These are phyloP conservation scores for Pleurotus pulmonarius DNA, from an alignment of 768 basidiomycete genomes.

Conservation along the genomic window DNA sequence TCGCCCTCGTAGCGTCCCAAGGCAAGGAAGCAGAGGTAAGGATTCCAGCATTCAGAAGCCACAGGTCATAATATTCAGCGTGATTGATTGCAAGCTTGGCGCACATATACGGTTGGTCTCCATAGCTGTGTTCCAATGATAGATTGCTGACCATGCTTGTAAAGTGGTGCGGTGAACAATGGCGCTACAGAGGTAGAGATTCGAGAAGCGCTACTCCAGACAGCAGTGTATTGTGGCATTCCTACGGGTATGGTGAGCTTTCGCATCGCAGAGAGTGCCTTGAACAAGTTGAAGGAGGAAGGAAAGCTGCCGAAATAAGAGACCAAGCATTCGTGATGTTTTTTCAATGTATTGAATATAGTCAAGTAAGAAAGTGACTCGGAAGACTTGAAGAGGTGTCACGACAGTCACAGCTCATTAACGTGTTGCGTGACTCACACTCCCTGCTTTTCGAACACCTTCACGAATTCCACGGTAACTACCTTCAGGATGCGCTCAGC, in stretches of 20 bases:
- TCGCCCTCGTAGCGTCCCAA: constrained; percentile 38
- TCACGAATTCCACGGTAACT: not conserved
- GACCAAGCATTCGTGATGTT: too few relatives aligned
- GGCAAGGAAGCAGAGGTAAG: constrained; percentile 40
- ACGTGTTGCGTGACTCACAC: too few relatives aligned
- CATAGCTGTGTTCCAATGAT: not conserved
- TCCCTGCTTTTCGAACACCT: not conserved
- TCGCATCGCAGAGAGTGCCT: constrained; percentile 33
- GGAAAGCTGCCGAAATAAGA: constrained; percentile 20
- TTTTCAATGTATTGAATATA: too few relatives aligned
- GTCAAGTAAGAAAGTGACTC: too few relatives aligned
- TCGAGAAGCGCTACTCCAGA: constrained; percentile 38
- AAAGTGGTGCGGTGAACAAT: constrained; percentile 40
- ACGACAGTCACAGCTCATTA: too few relatives aligned
- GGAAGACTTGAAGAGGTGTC: too few relatives aligned
- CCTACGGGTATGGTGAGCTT: constrained; percentile 41
- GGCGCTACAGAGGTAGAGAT: constrained; percentile 41
- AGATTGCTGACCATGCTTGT: not conserved
- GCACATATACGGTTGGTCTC: constrained; percentile 29
- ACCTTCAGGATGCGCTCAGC: not conserved
- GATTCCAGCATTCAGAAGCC: too few relatives aligned
- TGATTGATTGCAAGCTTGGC: constrained; percentile 21
- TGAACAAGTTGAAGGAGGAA: constrained; percentile 34
- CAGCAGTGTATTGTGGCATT: constrained; percentile 38
- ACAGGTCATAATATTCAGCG: too few relatives aligned